These are phyloP conservation scores for Sapria himalayana DNA, from an alignment of 345 rosid species.

Conservation along the genomic window DNA sequence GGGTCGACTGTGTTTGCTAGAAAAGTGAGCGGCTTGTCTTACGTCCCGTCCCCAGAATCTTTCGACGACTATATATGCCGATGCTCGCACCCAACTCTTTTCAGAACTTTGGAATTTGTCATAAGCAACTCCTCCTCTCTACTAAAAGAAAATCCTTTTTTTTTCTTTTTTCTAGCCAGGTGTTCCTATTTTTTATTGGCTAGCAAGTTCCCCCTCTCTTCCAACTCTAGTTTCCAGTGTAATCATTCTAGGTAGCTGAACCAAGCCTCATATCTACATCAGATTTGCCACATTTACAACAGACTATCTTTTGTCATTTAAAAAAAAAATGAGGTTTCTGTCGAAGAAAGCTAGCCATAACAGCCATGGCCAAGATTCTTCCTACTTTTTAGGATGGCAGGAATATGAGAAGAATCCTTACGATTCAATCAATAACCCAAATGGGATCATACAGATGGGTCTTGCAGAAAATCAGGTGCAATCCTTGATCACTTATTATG, in stretches of 20 bases:
- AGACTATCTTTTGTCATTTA: not conserved
- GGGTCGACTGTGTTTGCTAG: too few relatives aligned
- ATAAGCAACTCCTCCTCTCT: not conserved
- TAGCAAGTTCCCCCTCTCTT: not conserved
- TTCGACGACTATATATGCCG: conserved; percentile 17
- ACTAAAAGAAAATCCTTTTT: not conserved
- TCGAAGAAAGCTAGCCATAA: conserved; percentile 49
- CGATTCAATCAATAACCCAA: conserved; percentile 38
- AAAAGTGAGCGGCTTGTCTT: not conserved
- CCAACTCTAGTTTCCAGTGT: not conserved
- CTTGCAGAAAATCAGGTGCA: conserved; percentile 72
- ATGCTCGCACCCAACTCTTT: conserved; percentile 11
- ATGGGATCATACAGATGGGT: conserved; percentile 69
- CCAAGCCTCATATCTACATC: not conserved
- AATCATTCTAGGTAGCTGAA: not conserved
- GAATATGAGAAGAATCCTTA: conserved; percentile 67
- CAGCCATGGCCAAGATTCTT: conserved; percentile 62
- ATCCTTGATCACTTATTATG: not conserved
- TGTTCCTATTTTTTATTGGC: too few relatives aligned
- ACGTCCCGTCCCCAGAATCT: not conserved
- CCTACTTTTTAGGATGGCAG: conserved; percentile 67
- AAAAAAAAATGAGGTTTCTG: conserved; percentile 26
- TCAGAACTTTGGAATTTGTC: conserved; percentile 6
- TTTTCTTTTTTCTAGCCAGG: too few relatives aligned
- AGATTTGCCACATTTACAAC: not conserved